phyloP scores from a whole-genome alignment of 2,329 filamentous ascomycete species.

The Botryotinia calthae region DNA sequence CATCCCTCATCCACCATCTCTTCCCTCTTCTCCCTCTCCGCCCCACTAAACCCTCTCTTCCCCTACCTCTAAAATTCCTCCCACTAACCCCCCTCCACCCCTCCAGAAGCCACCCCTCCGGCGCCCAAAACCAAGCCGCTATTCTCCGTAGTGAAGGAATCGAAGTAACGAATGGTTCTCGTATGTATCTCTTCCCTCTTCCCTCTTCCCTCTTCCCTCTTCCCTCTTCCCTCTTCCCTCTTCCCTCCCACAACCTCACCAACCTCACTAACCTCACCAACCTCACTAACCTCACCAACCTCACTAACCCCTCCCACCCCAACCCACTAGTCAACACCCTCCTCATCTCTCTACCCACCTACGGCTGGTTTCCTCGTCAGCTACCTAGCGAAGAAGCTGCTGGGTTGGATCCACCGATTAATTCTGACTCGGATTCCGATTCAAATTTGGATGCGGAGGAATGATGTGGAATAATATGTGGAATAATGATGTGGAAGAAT shows the following conservation, averaged over 20 bases:
- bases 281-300: too few species aligned
- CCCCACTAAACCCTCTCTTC: not conserved
- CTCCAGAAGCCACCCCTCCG: conserved; percentile 37
- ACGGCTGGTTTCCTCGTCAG: conserved; percentile 45
- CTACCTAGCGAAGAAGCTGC: conserved; percentile 34
- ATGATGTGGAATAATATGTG: not conserved
- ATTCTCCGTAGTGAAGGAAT: conserved; percentile 41
- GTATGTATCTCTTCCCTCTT: not conserved
- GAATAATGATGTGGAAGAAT: not conserved
- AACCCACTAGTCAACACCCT: conserved; percentile 38
- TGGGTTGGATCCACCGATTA: conserved; percentile 28
- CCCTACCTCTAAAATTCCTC: too few species aligned
- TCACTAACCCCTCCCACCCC: not conserved
- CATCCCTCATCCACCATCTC: not conserved
- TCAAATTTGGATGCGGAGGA: not conserved
- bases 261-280: too few species aligned
- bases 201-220: not conserved
- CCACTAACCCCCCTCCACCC: not conserved
- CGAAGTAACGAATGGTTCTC: conserved; percentile 35
- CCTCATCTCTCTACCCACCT: conserved; percentile 38
- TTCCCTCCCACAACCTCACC: not conserved
- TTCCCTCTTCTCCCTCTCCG: not conserved
- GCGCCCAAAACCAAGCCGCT: conserved; percentile 40
- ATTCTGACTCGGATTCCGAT: conserved; percentile 29
- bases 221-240: too few species aligned